phyloP scores from a whole-genome alignment of 768 basidiomycete genomes.

The Mrakia hoshinonis region DNA sequence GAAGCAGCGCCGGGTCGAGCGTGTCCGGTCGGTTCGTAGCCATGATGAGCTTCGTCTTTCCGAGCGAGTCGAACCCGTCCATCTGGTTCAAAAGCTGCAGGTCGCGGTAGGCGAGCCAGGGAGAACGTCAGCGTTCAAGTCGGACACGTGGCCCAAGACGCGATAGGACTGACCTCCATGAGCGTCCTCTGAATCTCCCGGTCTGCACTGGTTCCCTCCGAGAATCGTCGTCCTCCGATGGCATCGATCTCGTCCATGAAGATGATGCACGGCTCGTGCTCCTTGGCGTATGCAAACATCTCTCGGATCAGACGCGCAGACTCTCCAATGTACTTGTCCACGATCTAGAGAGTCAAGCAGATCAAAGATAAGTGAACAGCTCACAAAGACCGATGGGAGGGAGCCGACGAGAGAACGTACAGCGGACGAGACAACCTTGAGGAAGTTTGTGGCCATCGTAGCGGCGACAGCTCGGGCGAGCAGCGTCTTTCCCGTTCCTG shows the following conservation, averaged over 20 bases:
- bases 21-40: slow-evolving; percentile 99
- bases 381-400: background rate
- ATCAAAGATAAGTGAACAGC: background rate
- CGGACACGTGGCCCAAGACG: background rate
- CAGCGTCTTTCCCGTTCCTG: slow-evolving; percentile 92
- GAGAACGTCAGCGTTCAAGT: background rate
- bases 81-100: slow-evolving; percentile 87
- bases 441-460: slow-evolving; percentile 87
- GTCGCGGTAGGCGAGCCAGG: background rate
- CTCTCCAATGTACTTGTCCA: slow-evolving; percentile 85
- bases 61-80: slow-evolving; percentile 98
- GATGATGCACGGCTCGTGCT: slow-evolving; percentile 97
- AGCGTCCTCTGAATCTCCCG: slow-evolving; percentile 96
- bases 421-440: slow-evolving; percentile 96
- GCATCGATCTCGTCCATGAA: slow-evolving; percentile 89
- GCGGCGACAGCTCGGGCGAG: slow-evolving; percentile 94
- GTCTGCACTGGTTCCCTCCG: slow-evolving; percentile 94
- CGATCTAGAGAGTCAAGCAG: slow-evolving; percentile 35
- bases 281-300: slow-evolving; percentile 96
- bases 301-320: slow-evolving; percentile 91
- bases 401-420: slow-evolving; percentile 53
- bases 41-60: slow-evolving; percentile 94
- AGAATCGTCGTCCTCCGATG: slow-evolving; percentile 83
- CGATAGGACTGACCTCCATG: slow-evolving; percentile 64
- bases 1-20: slow-evolving; percentile 88